phyloP scores from a whole-genome alignment of 1,284 basidiomycete genomes.

The Trametes versicolor region DNA sequence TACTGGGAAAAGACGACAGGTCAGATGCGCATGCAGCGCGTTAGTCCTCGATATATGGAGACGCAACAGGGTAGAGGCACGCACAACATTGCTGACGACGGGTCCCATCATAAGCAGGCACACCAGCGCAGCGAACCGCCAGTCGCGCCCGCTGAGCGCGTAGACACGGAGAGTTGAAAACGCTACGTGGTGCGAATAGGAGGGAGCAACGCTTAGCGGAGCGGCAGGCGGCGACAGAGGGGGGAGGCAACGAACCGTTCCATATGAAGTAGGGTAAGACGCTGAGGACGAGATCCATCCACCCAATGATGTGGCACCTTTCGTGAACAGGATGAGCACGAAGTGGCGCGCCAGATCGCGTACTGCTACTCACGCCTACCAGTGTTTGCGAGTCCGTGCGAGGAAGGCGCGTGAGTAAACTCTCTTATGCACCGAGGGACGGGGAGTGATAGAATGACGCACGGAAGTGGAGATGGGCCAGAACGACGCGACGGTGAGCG shows the following conservation, averaged over 20 bases:
- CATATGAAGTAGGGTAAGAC: conserved; percentile 20
- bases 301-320: conserved; percentile 9
- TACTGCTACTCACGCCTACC: neutral
- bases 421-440: neutral
- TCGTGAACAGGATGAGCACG: neutral
- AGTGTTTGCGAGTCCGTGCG: neutral
- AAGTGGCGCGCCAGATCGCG: neutral
- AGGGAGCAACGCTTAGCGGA: neutral
- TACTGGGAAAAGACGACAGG: neutral
- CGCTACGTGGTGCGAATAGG: neutral
- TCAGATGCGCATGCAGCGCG: too few relatives aligned
- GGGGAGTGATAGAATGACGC: neutral
- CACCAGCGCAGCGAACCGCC: conserved; percentile 11
- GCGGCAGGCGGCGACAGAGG: too few relatives aligned
- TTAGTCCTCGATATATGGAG: too few relatives aligned
- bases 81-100: conserved; percentile 9
- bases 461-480: conserved; percentile 1
- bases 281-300: conserved; percentile 13
- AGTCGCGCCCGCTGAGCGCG: conserved; percentile 16
- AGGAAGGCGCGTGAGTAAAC: neutral
- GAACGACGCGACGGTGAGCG: conserved; percentile 8
- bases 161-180: conserved; percentile 20
- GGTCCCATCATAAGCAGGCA: conserved; percentile 10
- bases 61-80: neutral
- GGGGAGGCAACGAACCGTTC: neutral